Base-by-base conservation (phyloP, 805 yeast genomes). In the Schwanniomyces yamadae region DNA sequence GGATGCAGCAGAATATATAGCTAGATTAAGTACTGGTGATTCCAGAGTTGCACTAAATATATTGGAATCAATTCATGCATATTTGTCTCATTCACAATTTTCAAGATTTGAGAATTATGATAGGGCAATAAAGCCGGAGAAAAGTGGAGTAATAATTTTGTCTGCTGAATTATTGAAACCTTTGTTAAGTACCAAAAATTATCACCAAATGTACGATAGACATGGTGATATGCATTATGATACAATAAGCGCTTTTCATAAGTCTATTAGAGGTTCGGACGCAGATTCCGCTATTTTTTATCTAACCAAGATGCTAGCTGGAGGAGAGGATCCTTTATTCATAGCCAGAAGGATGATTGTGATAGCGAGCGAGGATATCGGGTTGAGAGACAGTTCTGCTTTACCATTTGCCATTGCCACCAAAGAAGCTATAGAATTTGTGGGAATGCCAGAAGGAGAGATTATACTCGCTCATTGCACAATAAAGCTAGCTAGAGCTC, bases 391-490 rank as follows among this genome's bases (percentile, higher is more conserved):
- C 57, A 87, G 88, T 34, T 60, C 84, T 1, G 79, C 95, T 48
- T 61, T 93, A 28, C 95, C 96, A 2, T 82, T 93, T 63, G 93
- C 95, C 1, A 72, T 84, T 3, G 80, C 96, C 0, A 77, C 95
- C 0, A 86, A 85, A 56, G 86, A 87, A 28, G 88, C 97, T 0
- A 82, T 86, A 3, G 89, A 87, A 63, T 85, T 84, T 58, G 75
- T 93, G 14, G 99, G 99, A 0, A 69, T 93, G 74, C 99, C 99
- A 0, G 99, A 93, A 52, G 91, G 93, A 2, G 95, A 90, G 55
- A 70, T 86, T 16, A 80, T 88, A 5, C 61, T 93, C 28, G 98
- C 89, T 0, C 98, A 93, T 49, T 89, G 96, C 59, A 90, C 95
- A 1, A 88, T 84, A n/a, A 85, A 90, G 48, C 65, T 93, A 16